Base-by-base conservation (phyloP, 176 grass and related monocot genomes). In the Pontederia paniculata region DNA sequence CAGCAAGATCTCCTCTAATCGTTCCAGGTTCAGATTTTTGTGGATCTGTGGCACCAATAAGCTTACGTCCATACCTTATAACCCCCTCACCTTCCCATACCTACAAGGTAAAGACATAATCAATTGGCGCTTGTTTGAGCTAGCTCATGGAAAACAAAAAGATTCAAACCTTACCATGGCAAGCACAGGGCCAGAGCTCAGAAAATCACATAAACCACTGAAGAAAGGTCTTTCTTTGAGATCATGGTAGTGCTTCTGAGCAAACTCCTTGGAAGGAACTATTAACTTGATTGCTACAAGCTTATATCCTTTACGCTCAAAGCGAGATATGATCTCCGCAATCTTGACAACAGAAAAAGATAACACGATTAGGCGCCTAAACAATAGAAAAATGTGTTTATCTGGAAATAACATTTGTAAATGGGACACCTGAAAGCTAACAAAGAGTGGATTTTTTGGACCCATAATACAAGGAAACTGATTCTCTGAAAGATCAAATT, bases 61-160 rank as follows among this genome's bases (percentile, higher is more conserved):
- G 62, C 46, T 97, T 87, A 65, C 91, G 76, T 5, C 86, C 93
- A 50, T 97, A 88, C 70, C 88, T 97, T 77, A 88, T 88, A 45
- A 88, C 93, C 93, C 28, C 86, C 61, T 97, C 93, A 67, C 86
- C 86, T 90, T 97, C 86, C 93, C 93, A 97, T 47, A 97, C 93
- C 93, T 97, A 71, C 0, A 73, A 74, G 8, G 19, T 14, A 20
- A 6, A 17, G 0, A 13, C 41, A 45, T 18, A 44, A 59, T 47
- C 52, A 10, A 1, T 18, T 41, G 12, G 17, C 22, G 21, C 19
- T 13, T 22, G 21, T 20, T 15, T 25, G 61, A 23, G 60, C 0
- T 5, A 0, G 15, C 20, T 51, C 6, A 68, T 1, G 16, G 45
- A 69, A 23, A 0, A 45, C 45, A 42, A 65, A 17, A 8, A 55